phyloP scores from a whole-genome alignment of 257 asterid genomes.

The Capsicum chinense region DNA sequence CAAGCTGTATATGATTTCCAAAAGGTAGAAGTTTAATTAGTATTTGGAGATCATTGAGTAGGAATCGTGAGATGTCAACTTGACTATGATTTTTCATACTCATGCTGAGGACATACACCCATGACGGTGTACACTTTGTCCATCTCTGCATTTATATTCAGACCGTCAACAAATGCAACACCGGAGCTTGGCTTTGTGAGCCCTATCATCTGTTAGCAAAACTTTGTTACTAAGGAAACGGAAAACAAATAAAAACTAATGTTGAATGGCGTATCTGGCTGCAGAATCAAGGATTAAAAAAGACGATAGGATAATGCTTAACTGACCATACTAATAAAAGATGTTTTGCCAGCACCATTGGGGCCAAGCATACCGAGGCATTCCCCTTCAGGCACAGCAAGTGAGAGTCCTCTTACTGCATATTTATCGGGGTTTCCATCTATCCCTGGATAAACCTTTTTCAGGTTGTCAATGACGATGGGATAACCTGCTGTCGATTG shows the following conservation, averaged over 20 bases:
- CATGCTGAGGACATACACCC: conserved; percentile 99
- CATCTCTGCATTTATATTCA: conserved; percentile 77
- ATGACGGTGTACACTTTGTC: conserved; percentile 82
- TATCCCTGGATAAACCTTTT: conserved; percentile 81
- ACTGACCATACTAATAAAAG: conserved; percentile 90
- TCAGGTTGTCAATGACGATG: conserved; percentile 71
- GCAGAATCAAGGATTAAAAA: not conserved
- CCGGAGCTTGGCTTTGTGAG: conserved; percentile 90
- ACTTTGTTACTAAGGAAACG: not conserved
- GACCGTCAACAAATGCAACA: conserved; percentile 76
- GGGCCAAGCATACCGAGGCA: conserved; percentile 99
- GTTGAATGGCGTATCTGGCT: not conserved
- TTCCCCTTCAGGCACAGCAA: conserved; percentile 90
- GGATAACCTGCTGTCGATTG: conserved; percentile 66
- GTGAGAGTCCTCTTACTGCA: conserved; percentile 88
- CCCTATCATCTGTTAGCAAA: conserved; percentile 81
- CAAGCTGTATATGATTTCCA: conserved; percentile 45
- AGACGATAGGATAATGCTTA: not conserved
- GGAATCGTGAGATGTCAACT: conserved; percentile 2
- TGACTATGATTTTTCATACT: conserved; percentile 54
- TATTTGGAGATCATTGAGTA: not conserved
- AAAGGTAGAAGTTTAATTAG: not conserved
- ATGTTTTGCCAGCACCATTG: conserved; percentile 97
- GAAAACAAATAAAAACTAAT: not conserved
- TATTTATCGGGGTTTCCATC: conserved; percentile 90